These are phyloP conservation scores for Aureobasidium sp. DNA, from an alignment of 2,329 filamentous ascomycete species.

Conservation along the genomic window DNA sequence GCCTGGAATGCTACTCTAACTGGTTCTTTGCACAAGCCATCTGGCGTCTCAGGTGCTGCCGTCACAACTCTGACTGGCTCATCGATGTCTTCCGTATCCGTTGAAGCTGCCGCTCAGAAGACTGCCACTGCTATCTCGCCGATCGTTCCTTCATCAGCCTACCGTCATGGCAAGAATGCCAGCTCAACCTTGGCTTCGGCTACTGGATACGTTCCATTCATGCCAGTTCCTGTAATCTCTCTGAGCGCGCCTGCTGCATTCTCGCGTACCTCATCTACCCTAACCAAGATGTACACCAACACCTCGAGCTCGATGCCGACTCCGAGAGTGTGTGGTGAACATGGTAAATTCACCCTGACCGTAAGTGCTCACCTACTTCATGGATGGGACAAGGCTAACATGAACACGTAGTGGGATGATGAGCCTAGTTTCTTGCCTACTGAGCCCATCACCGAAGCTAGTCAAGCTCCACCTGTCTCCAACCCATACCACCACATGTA, in stretches of 20 bases:
- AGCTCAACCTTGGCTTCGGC: neutral
- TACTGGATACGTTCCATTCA: neutral
- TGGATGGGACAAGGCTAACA: constrained; percentile 19
- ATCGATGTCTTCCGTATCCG: neutral
- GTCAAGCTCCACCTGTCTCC: constrained; percentile 32
- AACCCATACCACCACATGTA: constrained; percentile 44
- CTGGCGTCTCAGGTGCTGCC: neutral
- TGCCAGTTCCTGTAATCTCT: neutral
- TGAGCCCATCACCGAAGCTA: constrained; percentile 24
- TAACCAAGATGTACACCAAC: constrained; percentile 6
- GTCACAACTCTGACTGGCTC: neutral
- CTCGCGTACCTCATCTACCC: neutral
- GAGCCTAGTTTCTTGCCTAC: constrained; percentile 27
- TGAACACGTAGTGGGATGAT: constrained; percentile 24
- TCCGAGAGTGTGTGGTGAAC: constrained; percentile 32
- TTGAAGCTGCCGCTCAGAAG: neutral
- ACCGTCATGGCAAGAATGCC: neutral
- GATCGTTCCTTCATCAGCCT: neutral
- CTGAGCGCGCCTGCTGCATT: neutral
- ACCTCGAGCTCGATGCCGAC: neutral
- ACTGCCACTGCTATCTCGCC: neutral
- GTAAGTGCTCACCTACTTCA: constrained; percentile 15
- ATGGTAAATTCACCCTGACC: constrained; percentile 32
- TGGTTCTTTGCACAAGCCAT: neutral
- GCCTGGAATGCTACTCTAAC: neutral